Conservation (phyloP, 495 filamentous ascomycete genomes). For the Podospora australis region DNA sequence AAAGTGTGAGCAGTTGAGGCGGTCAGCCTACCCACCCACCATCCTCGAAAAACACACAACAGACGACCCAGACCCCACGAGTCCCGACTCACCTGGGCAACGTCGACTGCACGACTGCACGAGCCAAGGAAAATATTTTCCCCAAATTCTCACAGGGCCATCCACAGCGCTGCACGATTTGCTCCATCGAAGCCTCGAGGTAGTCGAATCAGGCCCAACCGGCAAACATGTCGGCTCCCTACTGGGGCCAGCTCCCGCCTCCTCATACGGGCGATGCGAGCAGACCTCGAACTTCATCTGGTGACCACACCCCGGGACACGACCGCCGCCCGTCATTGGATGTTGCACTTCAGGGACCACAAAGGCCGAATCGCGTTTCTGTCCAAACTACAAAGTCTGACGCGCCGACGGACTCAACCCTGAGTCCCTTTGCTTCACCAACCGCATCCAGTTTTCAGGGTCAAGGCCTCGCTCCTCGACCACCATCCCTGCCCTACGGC, state of each 20-base stretch:
- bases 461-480: conserved; percentile 42
- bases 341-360: conserved; percentile 23
- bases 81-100: neutral
- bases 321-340: conserved; percentile 40
- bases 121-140: no score
- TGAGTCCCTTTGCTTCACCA: conserved; percentile 46
- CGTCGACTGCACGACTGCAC: no score
- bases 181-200: neutral
- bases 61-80: neutral
- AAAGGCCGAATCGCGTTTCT: conserved; percentile 35
- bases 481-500: conserved; percentile 42
- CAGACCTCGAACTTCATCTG: conserved; percentile 38
- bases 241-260: conserved; percentile 38
- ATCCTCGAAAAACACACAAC: no score
- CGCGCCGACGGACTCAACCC: conserved; percentile 43
- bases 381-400: conserved; percentile 41
- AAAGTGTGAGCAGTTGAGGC: neutral
- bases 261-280: conserved; percentile 29
- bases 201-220: conserved; percentile 20
- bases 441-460: conserved; percentile 40
- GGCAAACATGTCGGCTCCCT: conserved; percentile 35
- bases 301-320: conserved; percentile 27
- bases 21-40: conserved; percentile 7
- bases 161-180: conserved; percentile 2
- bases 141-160: neutral